Percentiles rank a stretch among this genome's conserved stretches.
Evolutionary conservation across 2,329 filamentous ascomycete genomes (phyloP).

Genomic region (Alternaria ventricosa): DNA sequence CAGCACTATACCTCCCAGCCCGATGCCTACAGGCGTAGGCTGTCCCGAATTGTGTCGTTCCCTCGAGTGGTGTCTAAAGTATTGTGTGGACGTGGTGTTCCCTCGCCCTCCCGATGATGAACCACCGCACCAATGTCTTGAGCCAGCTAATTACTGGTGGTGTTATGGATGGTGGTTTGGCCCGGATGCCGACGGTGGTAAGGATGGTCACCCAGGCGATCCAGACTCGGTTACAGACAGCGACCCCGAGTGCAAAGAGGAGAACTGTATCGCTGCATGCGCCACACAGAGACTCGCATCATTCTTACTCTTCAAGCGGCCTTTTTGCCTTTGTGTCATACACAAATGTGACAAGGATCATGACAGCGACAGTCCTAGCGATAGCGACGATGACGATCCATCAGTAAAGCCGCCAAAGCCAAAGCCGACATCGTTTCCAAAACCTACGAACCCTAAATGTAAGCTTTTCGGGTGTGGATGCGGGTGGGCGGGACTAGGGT

Average conservation of each 20-base stretch:
- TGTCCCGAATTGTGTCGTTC: constrained; percentile 6
- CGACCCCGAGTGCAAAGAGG: constrained; percentile 14
- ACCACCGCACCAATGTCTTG: constrained; percentile 14
- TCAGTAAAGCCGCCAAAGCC: constrained; percentile 6
- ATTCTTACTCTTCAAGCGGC: constrained; percentile 13
- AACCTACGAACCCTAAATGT: constrained; percentile 9
- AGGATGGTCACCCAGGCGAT: constrained; percentile 10
- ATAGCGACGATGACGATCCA: constrained; percentile 11
- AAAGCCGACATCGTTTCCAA: constrained; percentile 8
- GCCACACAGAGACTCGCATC: constrained; percentile 3
- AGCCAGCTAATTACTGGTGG: constrained; percentile 6
- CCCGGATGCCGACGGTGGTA: background rate
- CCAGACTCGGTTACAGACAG: constrained; percentile 10
- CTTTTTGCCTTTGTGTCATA: constrained; percentile 18
- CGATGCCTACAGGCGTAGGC: background rate
- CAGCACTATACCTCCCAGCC: background rate
- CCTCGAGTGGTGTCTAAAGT: constrained; percentile 6
- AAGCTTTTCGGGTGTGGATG: constrained; percentile 31
- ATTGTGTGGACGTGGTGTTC: constrained; percentile 1
- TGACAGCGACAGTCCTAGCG: constrained; percentile 13
- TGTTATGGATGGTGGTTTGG: constrained; percentile 15
- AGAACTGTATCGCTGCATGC: constrained; percentile 18
- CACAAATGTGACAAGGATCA: constrained; percentile 12
- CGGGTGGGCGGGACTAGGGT: constrained; percentile 32
- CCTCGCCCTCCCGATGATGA: background rate